These are phyloP conservation scores for Funneliformis caledonium DNA, from an alignment of 371 early-diverging fungal species.

Conservation along the genomic window DNA sequence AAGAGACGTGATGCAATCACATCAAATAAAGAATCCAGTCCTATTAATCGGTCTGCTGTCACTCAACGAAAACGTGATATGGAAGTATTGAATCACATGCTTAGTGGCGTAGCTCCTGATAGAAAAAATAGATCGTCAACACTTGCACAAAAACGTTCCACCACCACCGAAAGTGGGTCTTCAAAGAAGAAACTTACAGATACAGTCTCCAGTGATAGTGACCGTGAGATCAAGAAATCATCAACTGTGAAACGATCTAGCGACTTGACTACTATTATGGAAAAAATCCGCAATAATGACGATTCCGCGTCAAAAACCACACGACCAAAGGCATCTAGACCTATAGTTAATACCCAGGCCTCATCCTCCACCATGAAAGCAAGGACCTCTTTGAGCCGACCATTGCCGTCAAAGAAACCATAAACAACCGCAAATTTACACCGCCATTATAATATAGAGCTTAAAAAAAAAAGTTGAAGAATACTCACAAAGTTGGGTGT, in stretches of 20 bases:
- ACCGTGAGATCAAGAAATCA: not conserved
- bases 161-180: not conserved
- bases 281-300: conserved; percentile 9
- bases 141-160: not conserved
- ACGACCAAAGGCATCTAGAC: not conserved
- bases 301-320: not conserved
- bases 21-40: conserved; percentile 24
- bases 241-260: not conserved
- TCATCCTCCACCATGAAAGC: not conserved
- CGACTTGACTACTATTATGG: conserved; percentile 14
- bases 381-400: conserved; percentile 32
- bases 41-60: conserved; percentile 39
- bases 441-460: not conserved
- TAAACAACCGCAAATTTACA: not conserved
- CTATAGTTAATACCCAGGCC: not conserved
- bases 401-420: conserved; percentile 32
- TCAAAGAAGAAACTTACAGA: conserved; percentile 22
- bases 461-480: not conserved
- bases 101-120: conserved; percentile 25
- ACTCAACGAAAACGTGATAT: conserved; percentile 31
- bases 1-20: not conserved
- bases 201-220: conserved; percentile 32
- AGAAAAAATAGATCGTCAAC: conserved; percentile 4
- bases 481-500: not conserved
- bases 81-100: conserved; percentile 19